Evolutionary conservation across 2,329 filamentous ascomycete species (phyloP).

Genomic region (Colletotrichum siamense): DNA sequence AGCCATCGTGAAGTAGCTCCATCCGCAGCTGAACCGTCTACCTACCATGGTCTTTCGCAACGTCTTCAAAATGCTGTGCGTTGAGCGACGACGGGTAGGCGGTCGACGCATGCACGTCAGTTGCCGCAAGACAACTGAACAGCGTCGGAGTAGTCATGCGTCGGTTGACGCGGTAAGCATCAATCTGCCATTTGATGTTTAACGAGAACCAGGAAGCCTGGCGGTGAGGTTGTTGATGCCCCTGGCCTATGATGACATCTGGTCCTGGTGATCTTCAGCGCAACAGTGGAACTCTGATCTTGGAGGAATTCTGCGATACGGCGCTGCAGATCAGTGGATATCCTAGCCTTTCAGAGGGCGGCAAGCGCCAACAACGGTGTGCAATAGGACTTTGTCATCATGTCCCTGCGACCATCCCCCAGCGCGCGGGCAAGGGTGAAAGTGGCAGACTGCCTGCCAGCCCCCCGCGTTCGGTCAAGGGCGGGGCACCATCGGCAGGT

Average conservation of each 20-base stretch:
- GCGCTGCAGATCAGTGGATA: constrained; percentile 2
- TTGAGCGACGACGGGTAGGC: too few relatives aligned
- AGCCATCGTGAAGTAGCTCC: neutral
- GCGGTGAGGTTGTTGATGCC: neutral
- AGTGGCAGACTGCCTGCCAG: neutral
- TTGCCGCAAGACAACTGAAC: neutral
- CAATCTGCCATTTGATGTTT: neutral
- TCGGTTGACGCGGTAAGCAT: neutral
- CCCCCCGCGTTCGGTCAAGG: constrained; percentile 14
- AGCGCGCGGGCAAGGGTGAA: neutral
- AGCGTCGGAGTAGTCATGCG: neutral
- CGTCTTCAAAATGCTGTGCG: neutral
- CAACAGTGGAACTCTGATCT: neutral
- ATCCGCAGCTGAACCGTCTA: neutral
- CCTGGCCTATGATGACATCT: neutral
- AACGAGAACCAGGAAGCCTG: neutral
- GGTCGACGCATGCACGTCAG: neutral
- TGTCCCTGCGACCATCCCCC: neutral
- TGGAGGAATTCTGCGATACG: constrained; percentile 5
- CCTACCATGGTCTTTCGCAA: neutral
- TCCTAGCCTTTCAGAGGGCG: neutral
- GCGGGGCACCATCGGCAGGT: constrained; percentile 1
- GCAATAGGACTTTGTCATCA: neutral
- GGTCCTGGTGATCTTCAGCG: constrained; percentile 9
- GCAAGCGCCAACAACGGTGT: neutral